A percentile compares a stretch with the other conserved stretches of the same genome.
Evolutionary conservation across 179 eudicot species (phyloP).

Genomic region (Camellia oleifera): DNA sequence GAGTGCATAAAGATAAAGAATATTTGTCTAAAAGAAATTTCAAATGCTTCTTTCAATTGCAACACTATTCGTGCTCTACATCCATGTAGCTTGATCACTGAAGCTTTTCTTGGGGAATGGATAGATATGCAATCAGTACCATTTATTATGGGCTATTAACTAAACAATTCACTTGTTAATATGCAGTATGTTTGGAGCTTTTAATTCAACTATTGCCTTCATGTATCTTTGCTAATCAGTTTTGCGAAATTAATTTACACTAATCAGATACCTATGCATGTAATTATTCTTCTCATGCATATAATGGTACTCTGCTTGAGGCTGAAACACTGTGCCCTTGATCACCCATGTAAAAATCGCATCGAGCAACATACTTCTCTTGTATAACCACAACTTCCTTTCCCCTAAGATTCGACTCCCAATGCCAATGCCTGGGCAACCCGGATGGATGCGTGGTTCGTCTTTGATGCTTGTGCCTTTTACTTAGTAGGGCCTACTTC

Average conservation of each 20-base stretch:
- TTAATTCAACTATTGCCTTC: background rate
- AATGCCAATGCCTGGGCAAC: too few relatives aligned
- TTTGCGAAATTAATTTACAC: background rate
- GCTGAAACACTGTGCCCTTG: too few relatives aligned
- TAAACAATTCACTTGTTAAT: background rate
- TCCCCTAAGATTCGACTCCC: too few relatives aligned
- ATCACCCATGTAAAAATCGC: too few relatives aligned
- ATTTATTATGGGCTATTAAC: background rate
- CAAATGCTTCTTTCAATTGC: background rate
- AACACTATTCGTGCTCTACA: background rate
- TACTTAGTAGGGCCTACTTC: too few relatives aligned
- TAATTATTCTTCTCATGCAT: background rate
- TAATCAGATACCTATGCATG: background rate
- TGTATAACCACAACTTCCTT: too few relatives aligned
- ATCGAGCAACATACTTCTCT: too few relatives aligned
- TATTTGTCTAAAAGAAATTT: background rate
- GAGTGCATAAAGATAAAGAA: background rate
- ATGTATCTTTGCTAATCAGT: background rate
- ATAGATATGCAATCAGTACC: background rate
- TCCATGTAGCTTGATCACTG: too few relatives aligned
- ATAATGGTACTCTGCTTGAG: background rate
- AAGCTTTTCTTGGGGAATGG: background rate
- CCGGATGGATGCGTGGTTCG: too few relatives aligned
- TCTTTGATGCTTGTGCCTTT: too few relatives aligned
- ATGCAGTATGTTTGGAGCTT: background rate